Evolutionary conservation across 2,329 filamentous ascomycete species (phyloP).

Genomic region (Cryphonectria naterciae): DNA sequence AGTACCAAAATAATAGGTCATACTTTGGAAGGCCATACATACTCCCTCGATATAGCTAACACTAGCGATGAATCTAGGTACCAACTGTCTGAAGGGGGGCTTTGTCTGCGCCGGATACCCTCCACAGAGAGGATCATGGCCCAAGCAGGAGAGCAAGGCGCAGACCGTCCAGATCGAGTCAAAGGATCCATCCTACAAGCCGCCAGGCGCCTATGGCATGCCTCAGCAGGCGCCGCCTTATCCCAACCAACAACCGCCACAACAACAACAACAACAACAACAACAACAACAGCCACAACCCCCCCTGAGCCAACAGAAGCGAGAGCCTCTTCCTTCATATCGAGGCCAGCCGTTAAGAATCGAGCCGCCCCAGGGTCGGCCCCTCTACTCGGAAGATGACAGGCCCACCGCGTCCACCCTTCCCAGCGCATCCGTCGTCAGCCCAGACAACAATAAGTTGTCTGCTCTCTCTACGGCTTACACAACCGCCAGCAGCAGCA

Average conservation of each 20-base stretch:
- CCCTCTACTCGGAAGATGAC: slow-evolving; percentile 61
- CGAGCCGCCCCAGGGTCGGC: slow-evolving; percentile 63
- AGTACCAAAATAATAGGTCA: too few species aligned
- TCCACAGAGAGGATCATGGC: slow-evolving; percentile 76
- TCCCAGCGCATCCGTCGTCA: slow-evolving; percentile 60
- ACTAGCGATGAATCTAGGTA: slow-evolving; percentile 58
- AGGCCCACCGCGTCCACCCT: slow-evolving; percentile 63
- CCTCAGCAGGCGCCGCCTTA: slow-evolving; percentile 46
- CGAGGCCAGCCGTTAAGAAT: slow-evolving; percentile 66
- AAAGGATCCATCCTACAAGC: slow-evolving; percentile 71
- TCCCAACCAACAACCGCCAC: slow-evolving; percentile 34
- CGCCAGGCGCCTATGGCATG: slow-evolving; percentile 66
- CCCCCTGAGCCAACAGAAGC: slow-evolving; percentile 47
- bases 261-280: background rate
- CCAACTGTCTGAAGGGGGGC: slow-evolving; percentile 87
- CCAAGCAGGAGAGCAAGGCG: slow-evolving; percentile 74
- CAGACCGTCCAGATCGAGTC: slow-evolving; percentile 77
- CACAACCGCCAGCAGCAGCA: slow-evolving; percentile 48
- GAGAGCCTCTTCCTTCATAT: slow-evolving; percentile 62
- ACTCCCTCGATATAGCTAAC: background rate
- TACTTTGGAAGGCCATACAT: background rate
- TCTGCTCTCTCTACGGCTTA: slow-evolving; percentile 57
- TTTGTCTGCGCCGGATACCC: slow-evolving; percentile 93
- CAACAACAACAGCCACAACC: background rate
- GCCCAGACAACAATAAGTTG: slow-evolving; percentile 63